Conservation (phyloP, 805 yeast species). For the Phaffomyces antillensis region DNA sequence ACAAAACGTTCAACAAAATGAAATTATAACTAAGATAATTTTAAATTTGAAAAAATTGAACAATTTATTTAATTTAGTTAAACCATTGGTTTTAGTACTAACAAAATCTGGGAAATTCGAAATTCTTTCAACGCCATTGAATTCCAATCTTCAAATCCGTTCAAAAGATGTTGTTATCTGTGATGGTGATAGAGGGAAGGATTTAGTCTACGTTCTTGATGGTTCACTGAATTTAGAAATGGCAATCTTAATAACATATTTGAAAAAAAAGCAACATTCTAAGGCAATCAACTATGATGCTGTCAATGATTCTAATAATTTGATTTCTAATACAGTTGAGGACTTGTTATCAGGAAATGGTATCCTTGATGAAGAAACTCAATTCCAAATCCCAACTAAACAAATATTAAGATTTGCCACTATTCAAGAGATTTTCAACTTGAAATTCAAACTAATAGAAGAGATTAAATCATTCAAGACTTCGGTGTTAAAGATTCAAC, state of each 20-base stretch:
- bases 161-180: conserved; percentile 65
- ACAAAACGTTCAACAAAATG: conserved; percentile 25
- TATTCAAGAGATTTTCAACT: conserved; percentile 56
- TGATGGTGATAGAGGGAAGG: conserved; percentile 83
- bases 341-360: conserved; percentile 21
- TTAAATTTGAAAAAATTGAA: conserved; percentile 22
- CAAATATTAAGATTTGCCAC: conserved; percentile 74
- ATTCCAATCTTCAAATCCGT: conserved; percentile 51
- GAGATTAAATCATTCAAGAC: conserved; percentile 67
- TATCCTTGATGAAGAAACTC: conserved; percentile 32
- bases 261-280: conserved; percentile 66
- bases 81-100: conserved; percentile 38
- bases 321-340: conserved; percentile 16
- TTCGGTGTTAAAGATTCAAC: conserved; percentile 44
- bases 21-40: conserved; percentile 19
- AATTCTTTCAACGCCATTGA: conserved; percentile 57
- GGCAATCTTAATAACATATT: conserved; percentile 65
- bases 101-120: conserved; percentile 65
- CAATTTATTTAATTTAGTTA: conserved; percentile 19
- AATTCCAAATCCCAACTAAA: conserved; percentile 65
- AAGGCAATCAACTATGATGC: conserved; percentile 32
- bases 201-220: conserved; percentile 64
- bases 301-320: neutral
- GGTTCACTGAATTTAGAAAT: conserved; percentile 55
- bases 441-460: conserved; percentile 58